phyloP scores from a whole-genome alignment of 148 eudicot genomes.

The Dysphania ambrosioides region DNA sequence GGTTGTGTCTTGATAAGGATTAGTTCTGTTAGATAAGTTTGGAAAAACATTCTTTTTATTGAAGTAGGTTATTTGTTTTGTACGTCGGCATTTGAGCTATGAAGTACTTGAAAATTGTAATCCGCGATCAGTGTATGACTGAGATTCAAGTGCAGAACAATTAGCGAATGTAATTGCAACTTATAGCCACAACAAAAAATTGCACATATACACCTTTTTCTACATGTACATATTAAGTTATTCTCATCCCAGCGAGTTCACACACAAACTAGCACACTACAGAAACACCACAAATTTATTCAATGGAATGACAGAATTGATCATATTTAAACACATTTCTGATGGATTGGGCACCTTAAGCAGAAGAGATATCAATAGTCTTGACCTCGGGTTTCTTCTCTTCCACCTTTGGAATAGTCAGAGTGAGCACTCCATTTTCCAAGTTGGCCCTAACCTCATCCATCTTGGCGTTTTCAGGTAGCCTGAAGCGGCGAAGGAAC shows the following conservation, averaged over 20 bases:
- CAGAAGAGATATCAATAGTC: conserved; percentile 38
- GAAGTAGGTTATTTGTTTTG: too few relatives aligned
- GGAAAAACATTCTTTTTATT: too few relatives aligned
- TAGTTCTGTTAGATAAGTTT: too few relatives aligned
- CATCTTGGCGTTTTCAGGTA: conserved; percentile 47
- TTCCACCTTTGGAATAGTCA: conserved; percentile 46
- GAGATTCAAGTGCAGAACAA: too few relatives aligned
- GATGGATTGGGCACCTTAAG: background rate
- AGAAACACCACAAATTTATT: background rate
- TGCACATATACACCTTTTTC: conserved; percentile 1
- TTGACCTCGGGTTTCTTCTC: conserved; percentile 47
- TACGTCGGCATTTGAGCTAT: too few relatives aligned
- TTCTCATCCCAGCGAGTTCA: background rate
- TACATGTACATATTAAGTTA: background rate
- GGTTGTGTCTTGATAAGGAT: too few relatives aligned
- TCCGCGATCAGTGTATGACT: too few relatives aligned
- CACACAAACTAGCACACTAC: background rate
- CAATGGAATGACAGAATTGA: background rate
- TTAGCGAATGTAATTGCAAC: background rate
- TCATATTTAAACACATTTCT: background rate
- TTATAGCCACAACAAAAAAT: conserved; percentile 10
- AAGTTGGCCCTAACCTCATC: conserved; percentile 44
- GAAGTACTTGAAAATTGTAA: too few relatives aligned
- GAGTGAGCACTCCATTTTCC: conserved; percentile 56
- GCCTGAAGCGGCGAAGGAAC: conserved; percentile 41